phyloP scores from a whole-genome alignment of 352 stramenopile genomes.

The Phytophthora pisi region DNA sequence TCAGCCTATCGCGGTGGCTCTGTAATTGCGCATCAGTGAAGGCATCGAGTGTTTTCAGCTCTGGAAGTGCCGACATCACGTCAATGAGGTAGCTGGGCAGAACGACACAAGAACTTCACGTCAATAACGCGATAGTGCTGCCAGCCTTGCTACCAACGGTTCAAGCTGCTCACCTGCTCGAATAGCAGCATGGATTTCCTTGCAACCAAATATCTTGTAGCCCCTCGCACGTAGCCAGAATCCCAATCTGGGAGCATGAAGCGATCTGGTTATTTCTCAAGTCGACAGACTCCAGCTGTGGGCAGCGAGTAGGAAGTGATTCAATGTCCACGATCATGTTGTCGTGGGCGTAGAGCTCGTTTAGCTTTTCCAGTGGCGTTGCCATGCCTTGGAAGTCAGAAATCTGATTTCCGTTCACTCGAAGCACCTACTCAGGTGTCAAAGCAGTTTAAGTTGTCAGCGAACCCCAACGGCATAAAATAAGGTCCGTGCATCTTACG shows the following conservation, averaged over 20 bases:
- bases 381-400: slow-evolving; percentile 47
- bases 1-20: slow-evolving; percentile 48
- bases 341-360: slow-evolving; percentile 72
- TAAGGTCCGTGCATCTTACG: slow-evolving; percentile 24
- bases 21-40: slow-evolving; percentile 58
- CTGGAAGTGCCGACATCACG: slow-evolving; percentile 43
- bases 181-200: slow-evolving; percentile 71
- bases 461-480: background rate
- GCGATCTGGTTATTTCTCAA: slow-evolving; percentile 66
- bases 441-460: background rate
- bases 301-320: slow-evolving; percentile 36
- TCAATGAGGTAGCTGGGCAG: slow-evolving; percentile 61
- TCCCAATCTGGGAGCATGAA: slow-evolving; percentile 22
- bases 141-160: background rate
- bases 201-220: slow-evolving; percentile 74
- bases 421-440: slow-evolving; percentile 41
- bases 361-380: slow-evolving; percentile 47
- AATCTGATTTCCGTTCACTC: slow-evolving; percentile 57
- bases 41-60: slow-evolving; percentile 68
- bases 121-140: background rate
- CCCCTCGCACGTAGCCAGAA: slow-evolving; percentile 31
- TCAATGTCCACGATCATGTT: slow-evolving; percentile 52
- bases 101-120: background rate
- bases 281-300: slow-evolving; percentile 75
- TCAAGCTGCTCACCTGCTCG: slow-evolving; percentile 36